These are phyloP conservation scores for Rutstroemia sp. DNA, from an alignment of 2,329 filamentous ascomycete genomes.

Conservation along the genomic window DNA sequence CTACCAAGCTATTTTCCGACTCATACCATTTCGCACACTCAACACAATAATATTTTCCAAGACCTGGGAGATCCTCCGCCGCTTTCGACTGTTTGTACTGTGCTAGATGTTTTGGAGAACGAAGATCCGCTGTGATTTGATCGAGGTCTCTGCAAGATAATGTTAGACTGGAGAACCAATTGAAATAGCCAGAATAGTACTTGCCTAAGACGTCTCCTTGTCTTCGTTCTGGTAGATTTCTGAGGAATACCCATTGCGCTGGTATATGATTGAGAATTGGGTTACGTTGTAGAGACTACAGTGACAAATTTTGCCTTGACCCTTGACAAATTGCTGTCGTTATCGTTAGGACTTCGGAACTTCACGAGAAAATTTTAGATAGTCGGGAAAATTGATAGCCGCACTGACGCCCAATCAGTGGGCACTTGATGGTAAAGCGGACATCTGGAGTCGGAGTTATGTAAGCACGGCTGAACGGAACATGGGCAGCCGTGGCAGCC, in stretches of 20 bases:
- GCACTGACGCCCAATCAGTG: too few species aligned
- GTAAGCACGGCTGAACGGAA: too few species aligned
- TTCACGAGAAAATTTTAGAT: too few species aligned
- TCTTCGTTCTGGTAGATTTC: constrained; percentile 65
- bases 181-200: background rate
- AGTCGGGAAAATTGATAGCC: too few species aligned
- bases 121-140: constrained; percentile 79
- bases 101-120: constrained; percentile 69
- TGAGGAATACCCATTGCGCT: constrained; percentile 57
- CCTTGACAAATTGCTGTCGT: too few species aligned
- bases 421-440: too few species aligned
- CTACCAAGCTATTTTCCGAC: constrained; percentile 64
- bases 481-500: too few species aligned
- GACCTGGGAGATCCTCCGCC: constrained; percentile 76
- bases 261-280: background rate
- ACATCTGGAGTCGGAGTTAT: too few species aligned
- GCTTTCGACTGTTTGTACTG: constrained; percentile 74
- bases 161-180: constrained; percentile 2
- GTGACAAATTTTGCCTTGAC: background rate
- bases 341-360: too few species aligned
- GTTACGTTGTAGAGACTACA: background rate
- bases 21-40: constrained; percentile 98
- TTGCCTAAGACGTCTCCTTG: constrained; percentile 62
- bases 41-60: constrained; percentile 81
- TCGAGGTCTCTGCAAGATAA: constrained; percentile 69